Conservation (phyloP, 208 protist genomes). For the Acanthamoeba lugdunensis region DNA sequence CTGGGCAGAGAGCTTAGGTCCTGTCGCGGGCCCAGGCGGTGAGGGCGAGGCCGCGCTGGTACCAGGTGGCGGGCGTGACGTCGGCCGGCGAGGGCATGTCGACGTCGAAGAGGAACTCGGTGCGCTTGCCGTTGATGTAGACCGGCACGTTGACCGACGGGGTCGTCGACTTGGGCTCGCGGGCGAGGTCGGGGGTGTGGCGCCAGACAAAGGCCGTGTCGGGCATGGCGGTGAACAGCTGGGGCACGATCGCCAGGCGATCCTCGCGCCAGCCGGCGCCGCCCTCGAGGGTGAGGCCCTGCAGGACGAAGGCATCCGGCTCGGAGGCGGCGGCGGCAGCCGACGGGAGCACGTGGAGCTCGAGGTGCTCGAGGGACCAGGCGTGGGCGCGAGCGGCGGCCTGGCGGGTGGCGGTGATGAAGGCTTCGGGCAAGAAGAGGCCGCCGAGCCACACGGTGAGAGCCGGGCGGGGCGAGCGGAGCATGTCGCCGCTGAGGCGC, state of each 20-base stretch:
- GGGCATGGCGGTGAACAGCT: conserved; percentile 72
- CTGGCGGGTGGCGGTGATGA: conserved; percentile 97
- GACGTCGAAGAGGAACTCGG: conserved; percentile 62
- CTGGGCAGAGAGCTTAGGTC: too few species aligned
- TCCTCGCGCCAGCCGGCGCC: conserved; percentile 56
- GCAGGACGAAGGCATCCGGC: conserved; percentile 10
- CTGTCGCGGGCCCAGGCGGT: too few species aligned
- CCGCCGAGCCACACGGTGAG: conserved; percentile 92
- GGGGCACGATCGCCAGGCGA: conserved; percentile 22
- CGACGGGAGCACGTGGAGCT: conserved; percentile 84
- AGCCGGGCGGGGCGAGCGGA: conserved; percentile 29
- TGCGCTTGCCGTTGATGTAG: conserved; percentile 69
- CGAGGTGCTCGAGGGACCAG: conserved; percentile 94
- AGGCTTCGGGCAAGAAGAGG: conserved; percentile 95
- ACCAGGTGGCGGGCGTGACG: conserved; percentile 70
- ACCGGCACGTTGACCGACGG: conserved; percentile 52
- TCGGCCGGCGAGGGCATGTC: conserved; percentile 43
- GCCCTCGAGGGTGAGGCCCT: conserved; percentile 63
- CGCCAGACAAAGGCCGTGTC: conserved; percentile 57
- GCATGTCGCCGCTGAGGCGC: conserved; percentile 72
- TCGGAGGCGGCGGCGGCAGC: conserved; percentile 12
- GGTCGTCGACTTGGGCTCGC: background rate
- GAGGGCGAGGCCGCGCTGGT: too few species aligned
- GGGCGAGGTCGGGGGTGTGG: background rate
- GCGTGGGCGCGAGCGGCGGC: conserved; percentile 89